phyloP scores from a whole-genome alignment of 306 rosid genomes.

The Cucurbita moschata region DNA sequence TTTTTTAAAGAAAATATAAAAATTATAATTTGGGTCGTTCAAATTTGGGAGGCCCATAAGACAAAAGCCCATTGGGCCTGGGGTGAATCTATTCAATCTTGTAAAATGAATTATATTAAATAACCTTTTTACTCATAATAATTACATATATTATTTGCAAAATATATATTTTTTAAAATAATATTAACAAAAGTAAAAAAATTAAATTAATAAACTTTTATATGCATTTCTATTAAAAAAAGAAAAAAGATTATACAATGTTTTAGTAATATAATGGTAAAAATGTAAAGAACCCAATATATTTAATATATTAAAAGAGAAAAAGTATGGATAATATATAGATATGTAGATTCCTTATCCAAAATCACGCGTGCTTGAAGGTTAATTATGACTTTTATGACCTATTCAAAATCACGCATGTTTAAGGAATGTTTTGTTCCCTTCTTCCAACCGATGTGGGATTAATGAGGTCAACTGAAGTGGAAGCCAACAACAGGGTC shows the following conservation, averaged over 20 bases:
- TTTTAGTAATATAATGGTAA: background rate
- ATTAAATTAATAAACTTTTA: background rate
- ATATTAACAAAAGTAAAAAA: background rate
- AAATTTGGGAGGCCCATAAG: background rate
- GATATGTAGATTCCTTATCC: background rate
- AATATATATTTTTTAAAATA: no score
- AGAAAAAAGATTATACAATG: background rate
- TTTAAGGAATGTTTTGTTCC: no score
- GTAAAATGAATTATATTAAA: background rate
- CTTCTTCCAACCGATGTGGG: no score
- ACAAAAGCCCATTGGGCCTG: background rate
- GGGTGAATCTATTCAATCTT: background rate
- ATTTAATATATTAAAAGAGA: background rate
- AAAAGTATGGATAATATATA: background rate
- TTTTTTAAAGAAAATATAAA: background rate
- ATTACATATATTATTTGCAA: no score
- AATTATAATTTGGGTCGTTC: background rate
- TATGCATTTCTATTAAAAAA: background rate
- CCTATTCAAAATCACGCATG: no score
- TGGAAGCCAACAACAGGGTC: no score
- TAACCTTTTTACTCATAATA: background rate
- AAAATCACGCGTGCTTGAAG: background rate
- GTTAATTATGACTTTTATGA: no score
- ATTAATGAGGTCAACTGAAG: no score
- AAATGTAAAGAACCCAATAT: background rate